Percentiles rank a stretch among this genome's conserved stretches.
phyloP scores from a whole-genome alignment of 1,139 yeast species.

The Kodamaea derodonti region DNA sequence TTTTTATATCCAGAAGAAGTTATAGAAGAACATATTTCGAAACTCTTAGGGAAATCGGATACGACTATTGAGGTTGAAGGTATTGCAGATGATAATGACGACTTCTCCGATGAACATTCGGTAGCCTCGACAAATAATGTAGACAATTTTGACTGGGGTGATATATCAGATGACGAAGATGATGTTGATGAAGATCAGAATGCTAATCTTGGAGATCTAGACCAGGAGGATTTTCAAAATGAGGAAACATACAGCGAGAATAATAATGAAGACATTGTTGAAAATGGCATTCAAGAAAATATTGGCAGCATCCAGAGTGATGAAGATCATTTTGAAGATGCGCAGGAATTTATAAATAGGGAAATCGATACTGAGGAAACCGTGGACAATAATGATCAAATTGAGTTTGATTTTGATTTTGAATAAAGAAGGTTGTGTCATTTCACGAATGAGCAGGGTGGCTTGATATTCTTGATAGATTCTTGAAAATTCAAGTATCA shows the following conservation, averaged over 20 bases:
- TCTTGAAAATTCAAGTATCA: too few species aligned
- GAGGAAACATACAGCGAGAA: not conserved
- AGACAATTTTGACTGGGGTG: slow-evolving; percentile 1
- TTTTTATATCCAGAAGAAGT: slow-evolving; percentile 27
- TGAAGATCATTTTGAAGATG: slow-evolving; percentile 1
- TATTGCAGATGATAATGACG: slow-evolving; percentile 1
- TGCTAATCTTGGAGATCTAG: slow-evolving; percentile 5
- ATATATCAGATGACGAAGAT: slow-evolving; percentile 2
- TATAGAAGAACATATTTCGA: slow-evolving; percentile 17
- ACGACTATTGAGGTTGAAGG: not conserved
- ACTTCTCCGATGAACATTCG: not conserved
- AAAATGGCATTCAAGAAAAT: not conserved
- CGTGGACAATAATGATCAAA: too few species aligned
- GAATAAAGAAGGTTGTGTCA: not conserved
- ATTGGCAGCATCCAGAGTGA: too few species aligned
- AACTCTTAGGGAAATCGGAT: slow-evolving; percentile 2
- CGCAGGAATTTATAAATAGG: not conserved
- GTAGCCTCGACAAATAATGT: not conserved
- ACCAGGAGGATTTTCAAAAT: not conserved
- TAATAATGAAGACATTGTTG: slow-evolving; percentile 1
- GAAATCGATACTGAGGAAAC: not conserved
- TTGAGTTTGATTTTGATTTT: slow-evolving; percentile 33
- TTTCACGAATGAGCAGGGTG: too few species aligned
- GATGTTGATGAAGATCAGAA: slow-evolving; percentile 1
- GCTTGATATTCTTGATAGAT: too few species aligned